A percentile compares a stretch with the other conserved stretches of the same genome.
These are phyloP conservation scores for Phaeoacremonium minimum DNA, from an alignment of 2,329 filamentous ascomycete genomes.

Conservation along the genomic window DNA sequence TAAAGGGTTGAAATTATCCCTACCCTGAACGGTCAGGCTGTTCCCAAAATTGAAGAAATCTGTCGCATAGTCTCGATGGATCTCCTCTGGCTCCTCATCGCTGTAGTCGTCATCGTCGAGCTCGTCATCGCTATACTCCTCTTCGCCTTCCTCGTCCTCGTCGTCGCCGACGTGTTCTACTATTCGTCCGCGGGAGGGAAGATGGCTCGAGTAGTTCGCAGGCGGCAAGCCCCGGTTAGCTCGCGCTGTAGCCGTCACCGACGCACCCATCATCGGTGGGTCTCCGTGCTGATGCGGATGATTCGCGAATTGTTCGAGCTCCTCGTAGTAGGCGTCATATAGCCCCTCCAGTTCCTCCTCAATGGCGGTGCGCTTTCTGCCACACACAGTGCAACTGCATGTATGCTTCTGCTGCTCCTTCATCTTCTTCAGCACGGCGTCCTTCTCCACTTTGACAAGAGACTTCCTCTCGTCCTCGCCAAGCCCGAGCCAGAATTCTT, in stretches of 20 bases:
- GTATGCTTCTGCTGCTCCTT: constrained; percentile 99
- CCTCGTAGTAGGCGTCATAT: constrained; percentile 97
- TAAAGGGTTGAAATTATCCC: constrained; percentile 36
- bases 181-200: constrained; percentile 72
- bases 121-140: constrained; percentile 58
- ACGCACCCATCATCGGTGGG: constrained; percentile 63
- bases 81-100: constrained; percentile 55
- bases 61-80: constrained; percentile 59
- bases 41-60: constrained; percentile 98
- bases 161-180: constrained; percentile 59
- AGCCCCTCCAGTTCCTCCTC: constrained; percentile 96
- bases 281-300: constrained; percentile 64
- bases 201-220: constrained; percentile 57
- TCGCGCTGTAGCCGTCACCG: constrained; percentile 56
- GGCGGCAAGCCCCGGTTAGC: constrained; percentile 42
- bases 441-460: constrained; percentile 96
- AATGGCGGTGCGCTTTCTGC: constrained; percentile 91
- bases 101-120: constrained; percentile 66
- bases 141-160: constrained; percentile 51
- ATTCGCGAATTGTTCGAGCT: constrained; percentile 95
- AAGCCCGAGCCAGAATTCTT: constrained; percentile 94
- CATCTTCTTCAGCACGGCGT: constrained; percentile 97
- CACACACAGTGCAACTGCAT: constrained; percentile 96
- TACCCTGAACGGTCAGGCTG: constrained; percentile 88
- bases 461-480: constrained; percentile 93